Conservation (phyloP, 441 rosid species). For the Sinapis alba region DNA sequence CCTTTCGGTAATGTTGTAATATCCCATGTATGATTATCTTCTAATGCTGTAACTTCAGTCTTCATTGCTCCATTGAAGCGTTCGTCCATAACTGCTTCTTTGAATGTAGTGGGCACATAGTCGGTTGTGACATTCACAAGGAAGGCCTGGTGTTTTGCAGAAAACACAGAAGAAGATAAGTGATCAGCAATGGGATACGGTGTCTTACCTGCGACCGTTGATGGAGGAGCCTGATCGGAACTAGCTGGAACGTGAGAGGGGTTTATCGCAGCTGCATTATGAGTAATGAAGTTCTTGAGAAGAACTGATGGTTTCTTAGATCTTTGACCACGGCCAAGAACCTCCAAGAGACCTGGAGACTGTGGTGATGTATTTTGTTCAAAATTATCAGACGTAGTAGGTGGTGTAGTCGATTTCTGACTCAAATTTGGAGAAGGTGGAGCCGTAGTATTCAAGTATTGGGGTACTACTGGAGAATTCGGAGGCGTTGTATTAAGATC, state of each 20-base stretch:
- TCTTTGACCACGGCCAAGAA: no score
- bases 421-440: no score
- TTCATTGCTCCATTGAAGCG: background rate
- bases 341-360: no score
- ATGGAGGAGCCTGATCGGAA: no score
- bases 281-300: background rate
- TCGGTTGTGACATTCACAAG: background rate
- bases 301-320: no score
- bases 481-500: no score
- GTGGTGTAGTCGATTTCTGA: no score
- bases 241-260: no score
- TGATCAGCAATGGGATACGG: background rate
- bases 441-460: no score
- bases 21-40: background rate
- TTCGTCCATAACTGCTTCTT: background rate
- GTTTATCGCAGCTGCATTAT: background rate
- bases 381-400: no score
- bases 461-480: no score
- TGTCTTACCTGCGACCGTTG: background rate
- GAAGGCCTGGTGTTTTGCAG: background rate
- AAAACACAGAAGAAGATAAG: background rate
- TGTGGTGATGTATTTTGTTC: no score
- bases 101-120: background rate
- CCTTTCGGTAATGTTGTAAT: background rate
- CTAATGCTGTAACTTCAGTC: background rate